These are phyloP conservation scores for Teratosphaeria viscida DNA, from an alignment of 2,329 filamentous ascomycete genomes.

Conservation along the genomic window DNA sequence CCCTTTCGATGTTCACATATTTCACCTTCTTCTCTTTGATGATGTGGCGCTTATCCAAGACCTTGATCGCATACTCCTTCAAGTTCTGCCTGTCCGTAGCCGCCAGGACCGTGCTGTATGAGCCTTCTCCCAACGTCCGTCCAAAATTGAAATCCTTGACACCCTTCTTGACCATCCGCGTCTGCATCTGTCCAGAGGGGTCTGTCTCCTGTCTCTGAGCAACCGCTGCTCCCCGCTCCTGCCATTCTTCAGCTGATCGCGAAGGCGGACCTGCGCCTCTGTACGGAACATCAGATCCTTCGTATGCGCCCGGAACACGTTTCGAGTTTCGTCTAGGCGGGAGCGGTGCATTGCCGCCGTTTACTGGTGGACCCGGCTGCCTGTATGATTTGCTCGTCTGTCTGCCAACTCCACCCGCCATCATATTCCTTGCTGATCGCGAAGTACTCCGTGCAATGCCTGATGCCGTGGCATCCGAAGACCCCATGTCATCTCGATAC, in stretches of 20 bases:
- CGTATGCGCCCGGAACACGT: conserved; percentile 33
- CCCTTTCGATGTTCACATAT: conserved; percentile 99
- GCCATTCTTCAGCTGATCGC: conserved; percentile 74
- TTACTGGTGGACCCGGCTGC: conserved; percentile 39
- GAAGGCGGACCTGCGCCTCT: conserved; percentile 37
- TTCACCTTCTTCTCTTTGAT: conserved; percentile 99
- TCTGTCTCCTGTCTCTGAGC: conserved; percentile 75
- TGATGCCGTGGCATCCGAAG: conserved; percentile 29
- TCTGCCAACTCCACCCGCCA: conserved; percentile 50
- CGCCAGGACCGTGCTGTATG: conserved; percentile 90
- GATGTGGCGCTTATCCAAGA: conserved; percentile 95
- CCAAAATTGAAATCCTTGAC: conserved; percentile 96
- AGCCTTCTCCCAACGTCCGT: conserved; percentile 82
- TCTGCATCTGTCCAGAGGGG: conserved; percentile 61
- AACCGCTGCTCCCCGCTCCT: conserved; percentile 85
- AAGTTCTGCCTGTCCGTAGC: conserved; percentile 88
- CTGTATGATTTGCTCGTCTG: conserved; percentile 62
- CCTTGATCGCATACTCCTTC: conserved; percentile 96
- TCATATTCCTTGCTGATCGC: conserved; percentile 47
- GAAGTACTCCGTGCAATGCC: conserved; percentile 53
- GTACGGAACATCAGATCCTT: conserved; percentile 14
- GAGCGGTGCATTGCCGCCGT: conserved; percentile 49
- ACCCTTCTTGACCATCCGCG: conserved; percentile 86
- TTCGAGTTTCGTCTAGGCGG: conserved; percentile 70
- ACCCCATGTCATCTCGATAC: conserved; percentile 35